Conservation (phyloP, 306 rosid genomes). For the Cicer bijugum region DNA sequence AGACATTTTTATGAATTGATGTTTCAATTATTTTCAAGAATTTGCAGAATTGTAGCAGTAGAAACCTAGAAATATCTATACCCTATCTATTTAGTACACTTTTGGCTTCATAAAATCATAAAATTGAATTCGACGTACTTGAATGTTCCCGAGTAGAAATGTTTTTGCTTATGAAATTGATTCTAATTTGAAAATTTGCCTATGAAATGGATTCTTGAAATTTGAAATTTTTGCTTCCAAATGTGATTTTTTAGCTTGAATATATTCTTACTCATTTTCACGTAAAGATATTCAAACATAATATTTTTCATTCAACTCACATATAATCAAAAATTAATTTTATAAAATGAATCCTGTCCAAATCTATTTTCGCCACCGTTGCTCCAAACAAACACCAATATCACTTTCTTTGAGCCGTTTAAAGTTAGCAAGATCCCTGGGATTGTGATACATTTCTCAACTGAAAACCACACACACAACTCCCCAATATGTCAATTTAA, state of each 20-base stretch:
- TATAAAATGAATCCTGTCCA: too few species aligned
- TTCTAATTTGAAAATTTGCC: neutral
- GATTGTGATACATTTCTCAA: conserved; percentile 10
- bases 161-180: neutral
- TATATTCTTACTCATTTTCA: neutral
- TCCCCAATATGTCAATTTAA: neutral
- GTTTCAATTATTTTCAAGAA: conserved; percentile 17
- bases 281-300: neutral
- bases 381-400: too few species aligned
- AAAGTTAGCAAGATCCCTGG: conserved; percentile 7
- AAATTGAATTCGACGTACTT: neutral
- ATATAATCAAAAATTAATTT: neutral
- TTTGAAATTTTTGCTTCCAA: neutral
- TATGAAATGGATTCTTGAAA: neutral
- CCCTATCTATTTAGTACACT: neutral
- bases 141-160: neutral
- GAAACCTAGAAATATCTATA: conserved; percentile 4
- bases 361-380: too few species aligned
- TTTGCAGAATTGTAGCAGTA: conserved; percentile 3
- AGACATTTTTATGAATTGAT: conserved; percentile 32
- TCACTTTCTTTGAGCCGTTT: neutral
- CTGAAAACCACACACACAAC: too few species aligned
- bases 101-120: neutral
- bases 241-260: neutral
- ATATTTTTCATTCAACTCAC: neutral